A percentile compares a stretch with the other conserved stretches of the same genome.
Conservation (phyloP, 257 asterid genomes). For the Nicotiana obtusifolia region DNA sequence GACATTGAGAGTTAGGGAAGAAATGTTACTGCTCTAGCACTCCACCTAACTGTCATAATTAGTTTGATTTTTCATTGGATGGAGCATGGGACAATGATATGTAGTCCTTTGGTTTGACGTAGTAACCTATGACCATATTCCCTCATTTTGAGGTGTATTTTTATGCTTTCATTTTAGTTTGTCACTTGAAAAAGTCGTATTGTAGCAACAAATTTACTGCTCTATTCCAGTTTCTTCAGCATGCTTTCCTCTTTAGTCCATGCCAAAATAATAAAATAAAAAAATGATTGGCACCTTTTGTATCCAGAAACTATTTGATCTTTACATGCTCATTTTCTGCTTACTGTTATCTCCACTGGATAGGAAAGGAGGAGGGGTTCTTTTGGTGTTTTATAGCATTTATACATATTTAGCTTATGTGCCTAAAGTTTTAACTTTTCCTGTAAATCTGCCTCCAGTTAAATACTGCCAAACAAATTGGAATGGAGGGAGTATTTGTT, state of each 20-base stretch:
- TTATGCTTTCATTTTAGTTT: neutral
- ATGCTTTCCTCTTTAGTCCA: neutral
- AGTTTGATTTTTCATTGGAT: neutral
- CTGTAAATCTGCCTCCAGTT: neutral
- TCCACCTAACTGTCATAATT: neutral
- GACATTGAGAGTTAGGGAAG: neutral
- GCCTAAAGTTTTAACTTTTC: neutral
- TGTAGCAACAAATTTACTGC: neutral
- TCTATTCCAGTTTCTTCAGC: neutral
- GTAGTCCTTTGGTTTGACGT: neutral
- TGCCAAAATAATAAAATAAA: neutral
- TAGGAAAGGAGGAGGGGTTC: neutral
- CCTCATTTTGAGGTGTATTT: neutral
- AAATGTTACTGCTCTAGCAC: neutral
- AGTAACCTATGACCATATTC: neutral
- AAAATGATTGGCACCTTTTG: neutral
- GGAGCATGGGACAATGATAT: neutral
- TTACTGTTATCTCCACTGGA: neutral
- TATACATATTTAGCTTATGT: neutral
- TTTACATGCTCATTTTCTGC: neutral
- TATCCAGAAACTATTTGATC: neutral
- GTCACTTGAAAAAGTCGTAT: neutral
- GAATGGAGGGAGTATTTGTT: neutral
- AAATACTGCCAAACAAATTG: neutral
- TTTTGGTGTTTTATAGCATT: neutral